phyloP scores from a whole-genome alignment of 345 rosid genomes.

The Moricandia arvensis region DNA sequence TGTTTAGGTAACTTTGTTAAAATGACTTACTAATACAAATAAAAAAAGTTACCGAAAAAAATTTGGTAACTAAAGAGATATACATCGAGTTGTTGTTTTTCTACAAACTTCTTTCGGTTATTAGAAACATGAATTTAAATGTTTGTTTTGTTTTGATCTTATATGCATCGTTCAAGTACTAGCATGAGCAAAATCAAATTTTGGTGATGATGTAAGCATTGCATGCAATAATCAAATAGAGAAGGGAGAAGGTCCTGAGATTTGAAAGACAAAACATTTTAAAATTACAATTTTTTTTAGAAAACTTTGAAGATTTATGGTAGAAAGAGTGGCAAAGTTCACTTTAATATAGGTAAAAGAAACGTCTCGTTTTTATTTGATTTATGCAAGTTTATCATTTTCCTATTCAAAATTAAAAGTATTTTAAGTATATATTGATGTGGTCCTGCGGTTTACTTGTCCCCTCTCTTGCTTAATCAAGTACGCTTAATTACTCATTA shows the following conservation, averaged over 20 bases:
- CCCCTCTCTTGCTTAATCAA: constrained; percentile 33
- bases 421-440: constrained; percentile 8
- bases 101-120: neutral
- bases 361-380: neutral
- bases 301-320: neutral
- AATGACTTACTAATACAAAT: neutral
- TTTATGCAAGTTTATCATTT: neutral
- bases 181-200: too few relatives aligned
- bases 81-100: neutral
- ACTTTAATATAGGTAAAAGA: neutral
- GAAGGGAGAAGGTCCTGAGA: too few relatives aligned
- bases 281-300: neutral
- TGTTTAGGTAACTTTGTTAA: neutral
- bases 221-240: neutral
- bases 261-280: too few relatives aligned
- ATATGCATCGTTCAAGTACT: too few relatives aligned
- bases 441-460: constrained; percentile 35
- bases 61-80: too few relatives aligned
- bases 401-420: neutral
- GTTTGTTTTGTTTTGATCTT: too few relatives aligned
- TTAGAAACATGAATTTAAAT: too few relatives aligned
- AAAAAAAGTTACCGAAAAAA: neutral
- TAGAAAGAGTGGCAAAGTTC: neutral
- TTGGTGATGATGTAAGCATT: neutral
- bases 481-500: constrained; percentile 24